These are phyloP conservation scores for Boletus pseudo-olivaceus DNA, from an alignment of 768 basidiomycete genomes.

Conservation along the genomic window DNA sequence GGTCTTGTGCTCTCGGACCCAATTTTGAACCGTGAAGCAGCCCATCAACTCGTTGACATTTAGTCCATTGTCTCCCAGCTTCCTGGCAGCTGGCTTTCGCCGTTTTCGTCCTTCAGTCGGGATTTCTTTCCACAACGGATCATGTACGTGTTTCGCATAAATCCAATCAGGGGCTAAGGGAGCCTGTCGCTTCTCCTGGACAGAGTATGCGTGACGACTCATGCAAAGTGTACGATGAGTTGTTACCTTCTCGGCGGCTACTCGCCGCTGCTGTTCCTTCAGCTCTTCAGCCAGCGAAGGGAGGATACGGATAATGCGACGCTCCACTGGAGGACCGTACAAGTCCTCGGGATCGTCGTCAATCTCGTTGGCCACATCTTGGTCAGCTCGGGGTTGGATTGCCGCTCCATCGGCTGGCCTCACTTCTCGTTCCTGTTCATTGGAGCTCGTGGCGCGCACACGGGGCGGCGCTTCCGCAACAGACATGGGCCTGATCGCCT, in stretches of 20 bases:
- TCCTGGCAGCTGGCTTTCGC: constrained; percentile 14
- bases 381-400: background rate
- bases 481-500: background rate
- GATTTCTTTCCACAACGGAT: constrained; percentile 16
- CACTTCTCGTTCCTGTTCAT: background rate
- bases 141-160: constrained; percentile 13
- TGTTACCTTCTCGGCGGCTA: constrained; percentile 16
- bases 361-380: background rate
- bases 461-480: background rate
- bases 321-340: constrained; percentile 28
- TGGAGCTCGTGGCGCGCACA: background rate
- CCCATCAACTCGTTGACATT: constrained; percentile 16
- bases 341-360: constrained; percentile 26
- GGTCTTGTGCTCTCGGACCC: constrained; percentile 13
- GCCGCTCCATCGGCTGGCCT: background rate
- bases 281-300: constrained; percentile 26
- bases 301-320: constrained; percentile 24
- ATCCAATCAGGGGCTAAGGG: constrained; percentile 28
- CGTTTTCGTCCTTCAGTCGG: constrained; percentile 7
- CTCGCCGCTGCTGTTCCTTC: constrained; percentile 19
- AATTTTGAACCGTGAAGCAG: constrained; percentile 13
- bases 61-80: constrained; percentile 11
- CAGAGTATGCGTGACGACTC: background rate
- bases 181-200: constrained; percentile 12
- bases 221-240: background rate